A percentile compares a stretch with the other conserved stretches of the same genome.
Evolutionary conservation across 495 filamentous ascomycete genomes (phyloP).

Genomic region (Aspergillus indologenus): DNA sequence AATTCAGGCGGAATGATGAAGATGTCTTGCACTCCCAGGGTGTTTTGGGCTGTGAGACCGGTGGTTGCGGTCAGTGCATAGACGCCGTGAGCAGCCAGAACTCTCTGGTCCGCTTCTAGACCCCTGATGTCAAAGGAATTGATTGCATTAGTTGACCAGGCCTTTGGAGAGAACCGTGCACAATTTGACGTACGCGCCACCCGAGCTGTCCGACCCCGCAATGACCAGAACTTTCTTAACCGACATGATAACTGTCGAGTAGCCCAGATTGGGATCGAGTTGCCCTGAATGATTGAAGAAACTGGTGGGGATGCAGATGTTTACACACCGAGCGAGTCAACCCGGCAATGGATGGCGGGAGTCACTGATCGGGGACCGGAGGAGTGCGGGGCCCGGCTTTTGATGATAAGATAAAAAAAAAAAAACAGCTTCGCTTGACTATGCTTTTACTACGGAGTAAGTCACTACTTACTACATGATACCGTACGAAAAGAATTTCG

Average conservation of each 20-base stretch:
- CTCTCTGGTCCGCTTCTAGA: conserved; percentile 96
- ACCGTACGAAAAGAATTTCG: not conserved
- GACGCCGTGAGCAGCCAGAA: conserved; percentile 84
- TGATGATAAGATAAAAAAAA: not conserved
- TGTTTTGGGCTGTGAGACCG: conserved; percentile 93
- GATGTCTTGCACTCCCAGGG: conserved; percentile 75
- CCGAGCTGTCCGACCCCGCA: conserved; percentile 82
- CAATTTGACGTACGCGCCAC: conserved; percentile 67
- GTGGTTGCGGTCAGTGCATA: conserved; percentile 98
- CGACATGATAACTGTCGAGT: conserved; percentile 27
- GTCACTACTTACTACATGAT: not conserved
- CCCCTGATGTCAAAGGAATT: conserved; percentile 55
- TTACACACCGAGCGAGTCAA: not conserved
- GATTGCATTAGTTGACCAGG: conserved; percentile 18
- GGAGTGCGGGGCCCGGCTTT: conserved; percentile 2
- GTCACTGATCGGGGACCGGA: not conserved
- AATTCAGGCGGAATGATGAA: conserved; percentile 76
- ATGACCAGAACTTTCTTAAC: conserved; percentile 68
- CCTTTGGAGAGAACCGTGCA: conserved; percentile 13
- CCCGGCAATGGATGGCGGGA: not conserved
- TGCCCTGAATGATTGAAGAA: not conserved
- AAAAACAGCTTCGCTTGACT: not conserved
- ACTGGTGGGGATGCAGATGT: not conserved
- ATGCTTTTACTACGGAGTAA: not conserved
- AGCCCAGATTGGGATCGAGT: not conserved